Base-by-base conservation (phyloP, 2,329 filamentous ascomycete genomes). In the Leptographium wingfieldii region DNA sequence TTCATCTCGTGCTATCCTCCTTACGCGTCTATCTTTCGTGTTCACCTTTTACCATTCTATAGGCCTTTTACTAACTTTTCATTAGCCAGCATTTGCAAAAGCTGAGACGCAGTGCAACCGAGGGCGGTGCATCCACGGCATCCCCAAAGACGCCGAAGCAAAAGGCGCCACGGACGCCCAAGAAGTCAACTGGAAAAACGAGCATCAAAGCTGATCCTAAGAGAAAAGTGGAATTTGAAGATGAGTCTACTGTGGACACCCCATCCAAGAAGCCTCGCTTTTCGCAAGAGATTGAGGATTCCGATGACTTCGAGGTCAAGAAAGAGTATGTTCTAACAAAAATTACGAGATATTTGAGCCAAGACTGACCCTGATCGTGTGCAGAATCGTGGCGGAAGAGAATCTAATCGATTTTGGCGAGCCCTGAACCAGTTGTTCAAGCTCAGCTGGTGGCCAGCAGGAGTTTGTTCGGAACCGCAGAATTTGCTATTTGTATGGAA, bases 31-130 rank as follows among this genome's bases (percentile, higher is more conserved):
- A 31, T 38, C 14, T 58, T 53, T n/a, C 12, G 14, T 55, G 22
- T 25, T 7, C 33, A 25, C 27, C 38, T 2, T 46, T 48, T 31
- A 6, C n/a, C 16, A 10, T 19, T 56, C 25, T 43, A 5, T 40
- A 3, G n/a, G 22, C 52, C 25, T 55, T 43, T 29, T 5, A 12
- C 35, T 57, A 19, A 55, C 12, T n/a, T 19, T 1, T 14, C 16
- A 16, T 22, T 48, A 72, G 71, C 1, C 71, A 73, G 65, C 71
- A 73, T 25, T 62, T 73, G 0, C 71, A 73, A 59, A 73, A 72
- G 58, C 64, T 73, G 0, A 67, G 69, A 12, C 67, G 69, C 43
- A 69, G 69, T 62, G 68, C 70, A 0, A 52, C 56, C 16, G 61
- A 53, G 11, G 58, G 52, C 7, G 43, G 43, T 46, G 19, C 16